Conservation (phyloP, 345 rosid species). For the Eucalyptus sp. region DNA sequence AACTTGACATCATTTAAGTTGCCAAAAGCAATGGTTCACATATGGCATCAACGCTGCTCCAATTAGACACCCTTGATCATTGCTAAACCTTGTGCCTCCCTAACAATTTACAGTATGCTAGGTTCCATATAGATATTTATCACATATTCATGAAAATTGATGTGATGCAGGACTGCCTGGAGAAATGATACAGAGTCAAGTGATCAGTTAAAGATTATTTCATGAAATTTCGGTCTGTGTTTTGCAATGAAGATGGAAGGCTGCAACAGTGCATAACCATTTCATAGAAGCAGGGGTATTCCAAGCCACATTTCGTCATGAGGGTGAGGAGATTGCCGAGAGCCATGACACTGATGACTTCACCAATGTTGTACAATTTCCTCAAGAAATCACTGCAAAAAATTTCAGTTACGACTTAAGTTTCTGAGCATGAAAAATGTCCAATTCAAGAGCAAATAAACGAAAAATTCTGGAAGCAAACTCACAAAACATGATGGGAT, state of each 20-base stretch:
- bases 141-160: neutral
- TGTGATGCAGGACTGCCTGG: neutral
- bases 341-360: slow-evolving; percentile 84
- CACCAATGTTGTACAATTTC: slow-evolving; percentile 76
- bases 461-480: neutral
- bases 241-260: slow-evolving; percentile 86
- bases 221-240: slow-evolving; percentile 69
- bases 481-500: slow-evolving; percentile 61
- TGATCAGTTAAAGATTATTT: slow-evolving; percentile 28
- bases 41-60: neutral
- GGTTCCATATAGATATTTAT: neutral
- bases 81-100: neutral
- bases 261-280: slow-evolving; percentile 56
- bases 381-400: slow-evolving; percentile 78
- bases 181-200: neutral
- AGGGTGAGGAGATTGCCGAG: slow-evolving; percentile 79
- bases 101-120: neutral
- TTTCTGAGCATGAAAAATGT: no score
- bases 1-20: neutral
- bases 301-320: slow-evolving; percentile 66
- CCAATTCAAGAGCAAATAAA: neutral
- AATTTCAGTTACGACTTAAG: neutral
- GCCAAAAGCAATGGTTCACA: neutral
- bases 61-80: neutral
- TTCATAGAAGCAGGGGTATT: slow-evolving; percentile 73